Evolutionary conservation across 139 green algal genomes (phyloP), one percentile per base, ranked within the genome.

Genomic region (Volvox africanus): DNA sequence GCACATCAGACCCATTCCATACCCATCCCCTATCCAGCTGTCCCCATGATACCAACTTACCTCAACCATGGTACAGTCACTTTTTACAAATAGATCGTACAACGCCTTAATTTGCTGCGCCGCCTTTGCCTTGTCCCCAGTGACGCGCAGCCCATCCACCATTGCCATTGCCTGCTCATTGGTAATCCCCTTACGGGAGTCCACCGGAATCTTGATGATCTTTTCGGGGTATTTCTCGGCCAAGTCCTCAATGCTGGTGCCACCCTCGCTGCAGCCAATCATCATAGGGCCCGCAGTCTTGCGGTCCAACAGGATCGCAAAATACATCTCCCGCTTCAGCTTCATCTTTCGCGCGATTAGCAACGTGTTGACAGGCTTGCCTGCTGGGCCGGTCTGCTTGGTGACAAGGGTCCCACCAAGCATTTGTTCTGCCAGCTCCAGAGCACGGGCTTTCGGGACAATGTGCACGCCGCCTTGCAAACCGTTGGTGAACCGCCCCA

Each of bases 61-160:
- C 97, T 99, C 98, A 24, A 99, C 96, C 96, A 99, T 99, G 6
- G 98, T 99, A 95, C 97, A 99, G 95, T 99, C 98, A 61, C 91
- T 92, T 84, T 97, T 94, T 16, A 92, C 92, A 92, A 99, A 99
- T 80, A 99, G 86, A 18, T 97, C 89, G 95, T 99, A 99, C 82
- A 99, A 94, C 2, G 78, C 91, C 93, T 98, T 97, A 80, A 99
- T 98, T 94, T 99, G 98, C 90, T 99, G 88, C 0, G 91, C 94
- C 5, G 98, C 98, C 2, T 92, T 94, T 0, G 93, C 91, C 82
- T 97, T 95, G 95, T 99, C 95, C 3, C 91, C 93, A 5, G 85
- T 95, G 13, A 98, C 95, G 36, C 93, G 69, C 35, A 99, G 93
- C 6, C 93, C 92, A 26, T 96, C 87, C 30, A 97, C 97, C 92